phyloP scores from a whole-genome alignment of 2,329 filamentous ascomycete species.

The Myriosclerotinia curreyana region DNA sequence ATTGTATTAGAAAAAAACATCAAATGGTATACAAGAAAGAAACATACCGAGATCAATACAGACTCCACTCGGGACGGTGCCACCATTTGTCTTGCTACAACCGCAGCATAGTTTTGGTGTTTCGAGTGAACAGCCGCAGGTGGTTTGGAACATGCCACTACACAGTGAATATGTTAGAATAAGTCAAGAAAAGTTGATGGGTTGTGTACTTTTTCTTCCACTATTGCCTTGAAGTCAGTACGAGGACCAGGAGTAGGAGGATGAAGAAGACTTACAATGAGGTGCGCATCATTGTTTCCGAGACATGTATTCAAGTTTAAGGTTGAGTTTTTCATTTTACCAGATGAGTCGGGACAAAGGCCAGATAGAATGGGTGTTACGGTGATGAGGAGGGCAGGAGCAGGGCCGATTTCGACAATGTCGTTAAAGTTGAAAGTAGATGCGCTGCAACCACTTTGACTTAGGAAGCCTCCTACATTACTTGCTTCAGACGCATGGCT shows the following conservation, averaged over 20 bases:
- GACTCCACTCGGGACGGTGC: neutral
- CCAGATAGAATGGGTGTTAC: conserved; percentile 10
- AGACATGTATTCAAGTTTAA: conserved; percentile 16
- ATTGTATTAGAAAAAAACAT: neutral
- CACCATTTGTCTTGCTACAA: conserved; percentile 2
- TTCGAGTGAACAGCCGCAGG: conserved; percentile 12
- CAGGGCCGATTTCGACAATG: neutral
- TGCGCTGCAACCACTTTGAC: neutral
- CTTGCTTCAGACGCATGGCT: neutral
- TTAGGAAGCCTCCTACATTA: conserved; percentile 3
- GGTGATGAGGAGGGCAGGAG: conserved; percentile 3
- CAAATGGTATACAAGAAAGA: neutral
- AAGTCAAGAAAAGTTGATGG: neutral
- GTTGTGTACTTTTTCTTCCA: conserved; percentile 12
- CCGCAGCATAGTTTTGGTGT: conserved; percentile 14
- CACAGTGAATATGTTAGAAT: neutral
- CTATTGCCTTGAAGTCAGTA: neutral
- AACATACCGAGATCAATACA: conserved; percentile 18
- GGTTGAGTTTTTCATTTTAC: conserved; percentile 6
- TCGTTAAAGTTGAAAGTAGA: conserved; percentile 2
- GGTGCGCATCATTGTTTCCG: conserved; percentile 14
- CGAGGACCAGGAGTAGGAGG: neutral
- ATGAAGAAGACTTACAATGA: neutral
- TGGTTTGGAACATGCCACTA: conserved; percentile 19
- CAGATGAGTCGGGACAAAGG: conserved; percentile 9